Evolutionary conservation across 768 basidiomycete species (phyloP).

Genomic region (Floccularia luteovirens): DNA sequence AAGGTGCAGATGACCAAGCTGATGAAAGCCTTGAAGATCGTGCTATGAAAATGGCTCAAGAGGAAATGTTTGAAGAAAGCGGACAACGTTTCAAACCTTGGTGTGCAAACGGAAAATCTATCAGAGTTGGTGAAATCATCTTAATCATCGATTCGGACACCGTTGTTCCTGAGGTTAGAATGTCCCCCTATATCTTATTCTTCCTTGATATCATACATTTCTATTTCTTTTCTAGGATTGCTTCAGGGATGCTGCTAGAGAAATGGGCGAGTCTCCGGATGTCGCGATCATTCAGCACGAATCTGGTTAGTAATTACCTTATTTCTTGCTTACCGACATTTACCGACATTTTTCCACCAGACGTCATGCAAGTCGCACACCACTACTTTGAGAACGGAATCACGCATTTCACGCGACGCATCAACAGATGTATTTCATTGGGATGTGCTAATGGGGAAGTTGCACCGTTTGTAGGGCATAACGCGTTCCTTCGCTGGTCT

Average conservation of each 20-base stretch:
- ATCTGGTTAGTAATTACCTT: slow-evolving; percentile 36
- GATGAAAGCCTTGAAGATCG: slow-evolving; percentile 61
- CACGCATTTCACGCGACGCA: slow-evolving; percentile 83
- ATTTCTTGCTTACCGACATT: slow-evolving; percentile 1
- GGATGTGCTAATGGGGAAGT: slow-evolving; percentile 77
- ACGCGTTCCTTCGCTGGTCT: slow-evolving; percentile 82
- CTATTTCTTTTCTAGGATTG: slow-evolving; percentile 44
- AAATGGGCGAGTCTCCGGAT: slow-evolving; percentile 72
- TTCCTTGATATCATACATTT: neutral
- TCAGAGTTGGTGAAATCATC: slow-evolving; percentile 74
- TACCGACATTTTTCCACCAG: slow-evolving; percentile 15
- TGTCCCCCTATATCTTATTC: neutral
- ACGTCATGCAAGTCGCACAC: slow-evolving; percentile 84
- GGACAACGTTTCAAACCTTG: slow-evolving; percentile 51
- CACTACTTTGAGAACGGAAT: slow-evolving; percentile 91
- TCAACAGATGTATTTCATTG: slow-evolving; percentile 77
- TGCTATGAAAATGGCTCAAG: slow-evolving; percentile 65
- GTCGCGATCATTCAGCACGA: slow-evolving; percentile 89
- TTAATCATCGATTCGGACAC: slow-evolving; percentile 80
- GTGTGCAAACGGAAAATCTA: slow-evolving; percentile 66
- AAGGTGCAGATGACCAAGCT: slow-evolving; percentile 28
- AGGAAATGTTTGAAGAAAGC: slow-evolving; percentile 62
- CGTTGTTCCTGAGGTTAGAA: slow-evolving; percentile 56
- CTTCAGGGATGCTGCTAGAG: slow-evolving; percentile 82
- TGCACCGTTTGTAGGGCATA: slow-evolving; percentile 80